A percentile compares a stretch with the other conserved stretches of the same genome.
Conservation (phyloP, 1,284 basidiomycete species). For the Agaricales sp. region DNA sequence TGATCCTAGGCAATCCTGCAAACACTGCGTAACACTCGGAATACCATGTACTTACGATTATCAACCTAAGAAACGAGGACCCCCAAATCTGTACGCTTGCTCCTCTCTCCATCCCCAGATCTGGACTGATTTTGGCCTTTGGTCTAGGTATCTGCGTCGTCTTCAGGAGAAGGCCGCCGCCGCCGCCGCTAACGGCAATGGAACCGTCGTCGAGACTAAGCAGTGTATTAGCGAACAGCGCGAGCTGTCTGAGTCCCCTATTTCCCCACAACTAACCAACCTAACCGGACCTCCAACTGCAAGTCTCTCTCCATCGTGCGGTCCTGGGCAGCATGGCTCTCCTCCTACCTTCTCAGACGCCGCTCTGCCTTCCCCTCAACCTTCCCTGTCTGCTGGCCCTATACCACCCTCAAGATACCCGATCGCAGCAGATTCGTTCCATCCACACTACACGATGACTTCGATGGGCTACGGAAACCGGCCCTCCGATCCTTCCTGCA, state of each 20-base stretch:
- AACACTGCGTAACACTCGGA: slow-evolving; percentile 73
- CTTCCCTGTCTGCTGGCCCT: slow-evolving; percentile 25
- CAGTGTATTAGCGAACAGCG: slow-evolving; percentile 6
- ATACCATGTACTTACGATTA: slow-evolving; percentile 86
- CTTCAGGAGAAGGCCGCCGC: slow-evolving; percentile 70
- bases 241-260: slow-evolving; percentile 36
- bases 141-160: slow-evolving; percentile 62
- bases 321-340: background rate
- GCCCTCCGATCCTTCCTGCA: slow-evolving; percentile 9
- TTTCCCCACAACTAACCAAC: slow-evolving; percentile 22
- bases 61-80: slow-evolving; percentile 84
- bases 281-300: slow-evolving; percentile 41
- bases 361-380: slow-evolving; percentile 24
- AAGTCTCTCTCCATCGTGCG: slow-evolving; percentile 34
- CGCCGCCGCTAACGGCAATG: slow-evolving; percentile 31
- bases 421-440: slow-evolving; percentile 57
- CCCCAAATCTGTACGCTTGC: slow-evolving; percentile 68
- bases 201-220: slow-evolving; percentile 24
- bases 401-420: slow-evolving; percentile 61
- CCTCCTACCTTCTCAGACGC: slow-evolving; percentile 11
- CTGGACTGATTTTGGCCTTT: slow-evolving; percentile 4
- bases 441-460: slow-evolving; percentile 37
- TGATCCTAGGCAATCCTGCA: slow-evolving; percentile 66
- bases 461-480: slow-evolving; percentile 24
- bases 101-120: slow-evolving; percentile 7